A percentile compares a stretch with the other conserved stretches of the same genome.
Evolutionary conservation across 129 eudicot species (phyloP).

Genomic region (carrot (Daucus carota)): DH1_v3.0 NC_030381.2:5983501-5984000

Average conservation of each 20-base stretch:
- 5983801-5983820: not conserved
- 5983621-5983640: conserved; percentile 19
- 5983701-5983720: conserved; percentile 11
- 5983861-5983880: not conserved
- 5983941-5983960: conserved; percentile 3
- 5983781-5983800: not conserved
- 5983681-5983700: conserved; percentile 13
- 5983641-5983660: conserved; percentile 15
- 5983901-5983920: not conserved
- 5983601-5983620: conserved; percentile 12
- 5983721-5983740: conserved; percentile 16
- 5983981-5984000: conserved; percentile 2
- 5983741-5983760: conserved; percentile 9
- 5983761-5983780: conserved; percentile 2
- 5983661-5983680: conserved; percentile 13
- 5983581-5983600: conserved; percentile 19
- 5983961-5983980: not conserved
- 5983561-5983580: conserved; percentile 17
- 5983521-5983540: conserved; percentile 21
- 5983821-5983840: not conserved
- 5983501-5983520: conserved; percentile 14
- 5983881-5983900: not conserved
- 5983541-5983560: conserved; percentile 14
- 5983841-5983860: not conserved
- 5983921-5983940: not conserved